Conservation (phyloP, 179 eudicot genomes). For the Vitellaria paradoxa region DNA sequence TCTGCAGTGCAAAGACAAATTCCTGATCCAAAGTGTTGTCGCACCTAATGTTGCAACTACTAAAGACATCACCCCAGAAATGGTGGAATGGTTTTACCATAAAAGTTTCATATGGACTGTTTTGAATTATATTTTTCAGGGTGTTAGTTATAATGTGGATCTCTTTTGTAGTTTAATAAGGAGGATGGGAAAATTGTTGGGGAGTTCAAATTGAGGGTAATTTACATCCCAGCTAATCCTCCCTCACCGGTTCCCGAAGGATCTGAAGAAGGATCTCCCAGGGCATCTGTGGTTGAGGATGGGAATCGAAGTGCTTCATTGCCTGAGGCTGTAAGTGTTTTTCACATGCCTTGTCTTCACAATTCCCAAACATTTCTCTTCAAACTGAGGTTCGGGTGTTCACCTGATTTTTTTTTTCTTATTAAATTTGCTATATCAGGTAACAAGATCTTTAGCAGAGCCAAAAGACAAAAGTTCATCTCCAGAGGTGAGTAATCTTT, state of each 20-base stretch:
- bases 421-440: constrained; percentile 34
- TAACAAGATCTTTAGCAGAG: constrained; percentile 43
- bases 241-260: constrained; percentile 96
- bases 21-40: constrained; percentile 74
- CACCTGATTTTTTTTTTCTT: neutral
- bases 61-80: constrained; percentile 64
- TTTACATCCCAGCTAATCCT: constrained; percentile 74
- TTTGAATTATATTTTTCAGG: neutral
- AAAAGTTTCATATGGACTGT: neutral
- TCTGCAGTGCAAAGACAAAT: constrained; percentile 94
- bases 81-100: constrained; percentile 38
- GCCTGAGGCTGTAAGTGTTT: constrained; percentile 54
- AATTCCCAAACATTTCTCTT: neutral
- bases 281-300: constrained; percentile 44
- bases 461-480: constrained; percentile 53
- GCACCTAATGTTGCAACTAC: constrained; percentile 50
- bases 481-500: constrained; percentile 46
- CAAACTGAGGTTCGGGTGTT: neutral
- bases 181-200: constrained; percentile 62
- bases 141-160: constrained; percentile 7
- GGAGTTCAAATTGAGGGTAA: constrained; percentile 75
- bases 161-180: constrained; percentile 57
- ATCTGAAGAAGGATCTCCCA: constrained; percentile 76
- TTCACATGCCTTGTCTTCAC: neutral
- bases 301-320: constrained; percentile 44